Percentiles rank a stretch among this genome's conserved stretches.
phyloP scores from a whole-genome alignment of 106 monocot species.

The Dioscorea zingiberensis region DNA sequence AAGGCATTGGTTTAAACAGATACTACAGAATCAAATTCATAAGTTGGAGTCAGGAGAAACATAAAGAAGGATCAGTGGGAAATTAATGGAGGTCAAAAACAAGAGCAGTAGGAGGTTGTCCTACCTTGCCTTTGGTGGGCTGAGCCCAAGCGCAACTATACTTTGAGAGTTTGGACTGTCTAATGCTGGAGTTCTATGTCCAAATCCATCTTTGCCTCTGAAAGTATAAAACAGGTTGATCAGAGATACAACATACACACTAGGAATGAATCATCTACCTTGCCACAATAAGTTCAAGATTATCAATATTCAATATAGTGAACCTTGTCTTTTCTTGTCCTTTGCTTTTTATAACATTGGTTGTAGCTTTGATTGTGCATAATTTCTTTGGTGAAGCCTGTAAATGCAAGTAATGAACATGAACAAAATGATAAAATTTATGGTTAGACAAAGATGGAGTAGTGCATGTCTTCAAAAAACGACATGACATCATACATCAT shows the following conservation, averaged over 20 bases:
- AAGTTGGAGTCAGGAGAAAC: background rate
- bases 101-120: background rate
- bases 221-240: background rate
- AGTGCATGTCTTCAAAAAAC: no score
- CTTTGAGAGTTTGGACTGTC: constrained; percentile 1
- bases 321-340: constrained; percentile 34
- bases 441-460: background rate
- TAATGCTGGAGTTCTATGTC: constrained; percentile 11
- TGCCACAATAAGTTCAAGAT: background rate
- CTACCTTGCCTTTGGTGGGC: constrained; percentile 30
- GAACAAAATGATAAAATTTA: background rate
- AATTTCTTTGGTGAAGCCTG: constrained; percentile 35
- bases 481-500: no score
- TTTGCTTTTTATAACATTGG: constrained; percentile 14
- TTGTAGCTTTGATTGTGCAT: constrained; percentile 6
- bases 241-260: background rate
- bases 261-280: background rate
- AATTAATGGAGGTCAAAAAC: no score
- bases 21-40: background rate
- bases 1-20: background rate
- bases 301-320: background rate
- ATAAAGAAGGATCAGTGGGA: background rate
- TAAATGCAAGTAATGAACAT: constrained; percentile 17
- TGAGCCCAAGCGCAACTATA: constrained; percentile 11
- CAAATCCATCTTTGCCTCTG: constrained; percentile 12